Percentiles rank a stretch among this genome's conserved stretches.
Evolutionary conservation across 306 rosid genomes (phyloP).

Genomic region (Ormosia emarginata): DNA sequence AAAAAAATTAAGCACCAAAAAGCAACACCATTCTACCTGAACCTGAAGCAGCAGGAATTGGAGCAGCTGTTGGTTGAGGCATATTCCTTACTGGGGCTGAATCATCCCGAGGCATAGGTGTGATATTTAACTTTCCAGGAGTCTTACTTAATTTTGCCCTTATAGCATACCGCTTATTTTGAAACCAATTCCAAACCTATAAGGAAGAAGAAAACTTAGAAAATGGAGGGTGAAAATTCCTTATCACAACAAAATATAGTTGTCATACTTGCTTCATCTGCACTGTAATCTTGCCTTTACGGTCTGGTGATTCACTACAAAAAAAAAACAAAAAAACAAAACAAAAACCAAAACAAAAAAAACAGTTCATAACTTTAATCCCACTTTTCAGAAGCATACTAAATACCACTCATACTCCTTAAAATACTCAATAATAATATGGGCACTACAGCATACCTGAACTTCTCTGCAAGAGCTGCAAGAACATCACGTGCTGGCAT

Average conservation of each 20-base stretch:
- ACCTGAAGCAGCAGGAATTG: constrained; percentile 68
- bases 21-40: constrained; percentile 51
- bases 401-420: not conserved
- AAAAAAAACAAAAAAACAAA: not conserved
- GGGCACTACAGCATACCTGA: constrained; percentile 55
- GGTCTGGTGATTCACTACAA: constrained; percentile 73
- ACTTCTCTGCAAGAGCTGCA: constrained; percentile 76
- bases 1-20: not conserved
- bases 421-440: constrained; percentile 6
- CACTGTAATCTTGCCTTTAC: constrained; percentile 86
- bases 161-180: constrained; percentile 89
- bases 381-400: not conserved
- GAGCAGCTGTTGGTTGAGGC: constrained; percentile 63
- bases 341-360: not conserved
- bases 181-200: constrained; percentile 99
- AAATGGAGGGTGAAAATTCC: not conserved
- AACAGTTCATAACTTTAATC: constrained; percentile 7
- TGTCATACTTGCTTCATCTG: constrained; percentile 93
- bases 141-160: constrained; percentile 78
- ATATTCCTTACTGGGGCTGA: constrained; percentile 54
- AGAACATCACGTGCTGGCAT: constrained; percentile 89
- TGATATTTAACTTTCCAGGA: constrained; percentile 74
- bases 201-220: constrained; percentile 34
- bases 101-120: constrained; percentile 75
- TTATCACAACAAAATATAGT: constrained; percentile 1